phyloP scores from a whole-genome alignment of 495 filamentous ascomycete genomes.

The Hypoxylon subgilvum region DNA sequence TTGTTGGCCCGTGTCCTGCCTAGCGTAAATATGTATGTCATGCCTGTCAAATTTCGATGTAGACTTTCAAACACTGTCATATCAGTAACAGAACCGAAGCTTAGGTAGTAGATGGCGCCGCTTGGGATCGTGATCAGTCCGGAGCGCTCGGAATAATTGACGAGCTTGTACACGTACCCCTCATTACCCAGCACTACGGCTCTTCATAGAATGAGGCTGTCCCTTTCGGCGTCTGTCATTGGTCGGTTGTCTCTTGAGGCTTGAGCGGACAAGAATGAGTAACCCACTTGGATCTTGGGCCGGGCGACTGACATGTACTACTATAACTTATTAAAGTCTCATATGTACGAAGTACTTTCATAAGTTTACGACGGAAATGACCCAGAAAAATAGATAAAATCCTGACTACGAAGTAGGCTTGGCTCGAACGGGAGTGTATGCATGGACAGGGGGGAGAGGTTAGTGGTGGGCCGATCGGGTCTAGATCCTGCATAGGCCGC shows the following conservation, averaged over 20 bases:
- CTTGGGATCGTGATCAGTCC: no score
- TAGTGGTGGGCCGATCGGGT: slow-evolving; percentile 21
- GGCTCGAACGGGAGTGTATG: slow-evolving; percentile 3
- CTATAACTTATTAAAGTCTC: neutral
- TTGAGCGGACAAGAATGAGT: neutral
- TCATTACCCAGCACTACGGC: no score
- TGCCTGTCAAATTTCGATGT: no score
- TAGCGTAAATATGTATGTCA: no score
- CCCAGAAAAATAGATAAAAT: slow-evolving; percentile 1
- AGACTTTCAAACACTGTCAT: no score
- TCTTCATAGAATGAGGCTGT: neutral
- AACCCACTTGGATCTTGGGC: neutral
- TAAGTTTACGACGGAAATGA: neutral
- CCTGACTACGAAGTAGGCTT: neutral
- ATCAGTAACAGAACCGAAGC: no score
- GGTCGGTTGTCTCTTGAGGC: neutral
- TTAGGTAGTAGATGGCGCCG: no score
- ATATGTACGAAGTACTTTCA: no score
- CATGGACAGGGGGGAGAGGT: slow-evolving; percentile 2
- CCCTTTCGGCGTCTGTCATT: neutral
- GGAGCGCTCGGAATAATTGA: no score
- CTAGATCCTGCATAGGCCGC: slow-evolving; percentile 34
- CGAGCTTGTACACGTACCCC: no score
- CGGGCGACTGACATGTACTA: neutral
- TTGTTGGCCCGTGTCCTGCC: no score